Evolutionary conservation across 108 stramenopile species (phyloP).

Genomic region (Nannochloropsis salina): DNA sequence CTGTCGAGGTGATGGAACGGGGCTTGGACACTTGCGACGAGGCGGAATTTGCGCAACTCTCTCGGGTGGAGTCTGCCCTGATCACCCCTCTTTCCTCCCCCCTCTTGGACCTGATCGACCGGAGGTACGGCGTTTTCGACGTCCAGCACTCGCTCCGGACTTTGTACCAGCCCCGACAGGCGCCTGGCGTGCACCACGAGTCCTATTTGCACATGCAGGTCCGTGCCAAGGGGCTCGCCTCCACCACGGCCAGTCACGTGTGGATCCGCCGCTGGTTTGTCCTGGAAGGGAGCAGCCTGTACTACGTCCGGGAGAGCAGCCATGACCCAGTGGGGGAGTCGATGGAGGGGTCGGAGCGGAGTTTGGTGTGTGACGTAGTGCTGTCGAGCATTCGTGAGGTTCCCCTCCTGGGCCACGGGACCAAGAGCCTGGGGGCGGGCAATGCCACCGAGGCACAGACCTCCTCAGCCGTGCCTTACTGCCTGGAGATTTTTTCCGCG

Average conservation of each 20-base stretch:
- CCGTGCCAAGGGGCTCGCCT: not conserved
- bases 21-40: not conserved
- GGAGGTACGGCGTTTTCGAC: not conserved
- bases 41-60: not conserved
- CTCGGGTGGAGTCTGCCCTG: not conserved
- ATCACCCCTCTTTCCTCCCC: constrained; percentile 1
- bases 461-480: constrained; percentile 54
- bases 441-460: not conserved
- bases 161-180: not conserved
- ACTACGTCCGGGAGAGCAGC: not conserved
- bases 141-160: not conserved
- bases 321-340: not conserved
- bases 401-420: not conserved
- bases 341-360: not conserved
- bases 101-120: not conserved
- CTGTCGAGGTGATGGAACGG: not conserved
- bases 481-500: constrained; percentile 77
- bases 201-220: not conserved
- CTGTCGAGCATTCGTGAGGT: not conserved
- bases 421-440: not conserved
- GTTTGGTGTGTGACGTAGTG: not conserved
- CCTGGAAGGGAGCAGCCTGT: constrained; percentile 3
- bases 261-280: not conserved
- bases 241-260: not conserved
- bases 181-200: constrained; percentile 7